Conservation (phyloP, 108 stramenopile species). For the Phaeodactylum tricornutum region DNA sequence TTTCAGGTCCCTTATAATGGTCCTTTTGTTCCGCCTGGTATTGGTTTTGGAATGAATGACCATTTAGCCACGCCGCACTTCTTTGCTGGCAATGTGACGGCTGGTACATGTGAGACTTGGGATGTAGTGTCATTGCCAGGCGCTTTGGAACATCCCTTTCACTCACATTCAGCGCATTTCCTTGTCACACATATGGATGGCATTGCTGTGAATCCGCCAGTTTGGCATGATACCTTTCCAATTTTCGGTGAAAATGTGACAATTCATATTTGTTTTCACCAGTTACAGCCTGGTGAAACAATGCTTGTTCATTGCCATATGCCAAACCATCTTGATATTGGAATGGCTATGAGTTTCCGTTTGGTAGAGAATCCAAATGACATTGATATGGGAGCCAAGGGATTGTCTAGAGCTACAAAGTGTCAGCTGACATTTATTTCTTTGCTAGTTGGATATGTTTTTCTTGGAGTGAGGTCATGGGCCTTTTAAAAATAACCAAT, state of each 20-base stretch:
- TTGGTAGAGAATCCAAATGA: too few species aligned
- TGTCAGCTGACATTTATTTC: conserved; percentile 2
- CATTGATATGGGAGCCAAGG: too few species aligned
- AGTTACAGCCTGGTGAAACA: not conserved
- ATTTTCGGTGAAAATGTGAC: conserved; percentile 5
- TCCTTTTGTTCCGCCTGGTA: not conserved
- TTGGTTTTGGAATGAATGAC: conserved; percentile 2
- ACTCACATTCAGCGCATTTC: conserved; percentile 3
- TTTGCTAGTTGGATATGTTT: not conserved
- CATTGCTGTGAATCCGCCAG: not conserved
- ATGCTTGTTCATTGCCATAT: conserved; percentile 11
- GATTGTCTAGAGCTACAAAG: too few species aligned
- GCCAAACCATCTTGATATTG: conserved; percentile 4
- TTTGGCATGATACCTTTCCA: conserved; percentile 7
- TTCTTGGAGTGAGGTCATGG: not conserved
- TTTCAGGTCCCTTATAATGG: conserved; percentile 2
- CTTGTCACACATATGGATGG: conserved; percentile 6
- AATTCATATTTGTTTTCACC: conserved; percentile 3
- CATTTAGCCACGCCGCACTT: not conserved
- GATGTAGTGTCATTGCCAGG: not conserved
- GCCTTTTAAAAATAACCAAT: not conserved
- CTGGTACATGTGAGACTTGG: conserved; percentile 8
- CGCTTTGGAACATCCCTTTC: conserved; percentile 1
- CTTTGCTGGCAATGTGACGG: not conserved
- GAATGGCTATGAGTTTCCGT: too few species aligned